Percentiles rank a stretch among this genome's conserved stretches.
Evolutionary conservation across 108 stramenopile species (phyloP).

Genomic region (Bacterosira constricta): DNA sequence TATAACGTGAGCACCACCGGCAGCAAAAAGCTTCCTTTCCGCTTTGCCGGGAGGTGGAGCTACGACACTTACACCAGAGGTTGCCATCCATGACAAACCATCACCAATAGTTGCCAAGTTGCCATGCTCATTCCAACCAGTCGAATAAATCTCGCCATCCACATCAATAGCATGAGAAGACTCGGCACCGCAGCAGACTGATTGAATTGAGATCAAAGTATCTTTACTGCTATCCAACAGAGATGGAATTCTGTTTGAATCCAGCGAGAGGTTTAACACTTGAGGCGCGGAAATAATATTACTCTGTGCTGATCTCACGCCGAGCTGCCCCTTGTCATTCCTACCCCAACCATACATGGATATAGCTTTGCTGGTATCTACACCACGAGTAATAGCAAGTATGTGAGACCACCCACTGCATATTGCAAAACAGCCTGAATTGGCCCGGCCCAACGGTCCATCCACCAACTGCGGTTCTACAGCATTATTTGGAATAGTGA

Average conservation of each 20-base stretch:
- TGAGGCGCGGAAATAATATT: conserved; percentile 38
- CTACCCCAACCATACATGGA: conserved; percentile 77
- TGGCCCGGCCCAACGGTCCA: conserved; percentile 34
- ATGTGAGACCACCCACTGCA: conserved; percentile 71
- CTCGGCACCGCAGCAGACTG: conserved; percentile 71
- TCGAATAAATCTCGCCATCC: conserved; percentile 48
- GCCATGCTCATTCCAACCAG: conserved; percentile 90
- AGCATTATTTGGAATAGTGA: too few relatives aligned
- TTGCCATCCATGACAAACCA: conserved; percentile 11
- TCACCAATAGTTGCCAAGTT: conserved; percentile 40
- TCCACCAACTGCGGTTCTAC: conserved; percentile 50
- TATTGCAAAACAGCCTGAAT: conserved; percentile 51
- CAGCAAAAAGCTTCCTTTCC: conserved; percentile 41
- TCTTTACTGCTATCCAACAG: background rate
- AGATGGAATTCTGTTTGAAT: background rate
- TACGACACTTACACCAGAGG: conserved; percentile 31
- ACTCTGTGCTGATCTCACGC: conserved; percentile 36
- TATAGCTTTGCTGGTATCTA: conserved; percentile 4
- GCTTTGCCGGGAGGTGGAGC: conserved; percentile 30
- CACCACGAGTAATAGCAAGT: conserved; percentile 44
- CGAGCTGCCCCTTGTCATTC: conserved; percentile 55
- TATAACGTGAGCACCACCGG: conserved; percentile 64
- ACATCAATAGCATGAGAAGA: conserved; percentile 65
- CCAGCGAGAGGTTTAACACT: conserved; percentile 9
- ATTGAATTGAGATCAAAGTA: conserved; percentile 14